Base-by-base conservation (phyloP, 768 basidiomycete species). In the Leccinum truebloodii region DNA sequence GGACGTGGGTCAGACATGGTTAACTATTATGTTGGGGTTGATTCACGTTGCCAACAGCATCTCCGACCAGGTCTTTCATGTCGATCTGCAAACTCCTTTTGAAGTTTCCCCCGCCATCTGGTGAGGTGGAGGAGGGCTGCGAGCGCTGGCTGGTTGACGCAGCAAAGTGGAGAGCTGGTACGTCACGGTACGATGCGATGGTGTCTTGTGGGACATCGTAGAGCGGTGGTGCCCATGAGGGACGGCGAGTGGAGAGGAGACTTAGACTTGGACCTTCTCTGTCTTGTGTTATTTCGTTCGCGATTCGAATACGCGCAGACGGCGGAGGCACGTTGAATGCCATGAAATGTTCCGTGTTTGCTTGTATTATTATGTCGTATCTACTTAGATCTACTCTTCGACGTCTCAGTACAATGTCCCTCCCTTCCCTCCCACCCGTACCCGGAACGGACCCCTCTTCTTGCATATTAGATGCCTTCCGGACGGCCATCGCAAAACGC, bases 1-100 rank as follows among this genome's bases (percentile, higher is more conserved):
- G 28, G 26, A n/a, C 2, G 14, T 18, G 18, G 22, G 62, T 66
- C 49, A 65, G 63, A 63, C 28, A 57, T n/a, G n/a, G 12, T 18
- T 6, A 12, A 18, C 3, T 26, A 4, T 1, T 22, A 3, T 2
- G 20, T 9, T 14, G 49, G 4, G 16, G 22, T 24, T 18, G 6
- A 80, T 89, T 70, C 57, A 92, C 90, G 71, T 91, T 93, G 9
- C 91, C 90, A 2, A 93, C 89, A 26, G 90, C 90, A 71, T 90
- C 89, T 3, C 90, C 90, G 4, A 92, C 87, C 39, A 92, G 76
- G 34, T 78, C 82, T 68, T 90, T 89, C 86, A 92, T 90, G 64
- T 90, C 87, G 61, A 92, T 91, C 70, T 89, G 82, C 60, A 90
- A 71, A 60, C 81, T 85, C 54, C 80, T 76, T 55, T 77, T 77